Base-by-base conservation (phyloP, 768 basidiomycete genomes). In the Tulasnella sp. region DNA sequence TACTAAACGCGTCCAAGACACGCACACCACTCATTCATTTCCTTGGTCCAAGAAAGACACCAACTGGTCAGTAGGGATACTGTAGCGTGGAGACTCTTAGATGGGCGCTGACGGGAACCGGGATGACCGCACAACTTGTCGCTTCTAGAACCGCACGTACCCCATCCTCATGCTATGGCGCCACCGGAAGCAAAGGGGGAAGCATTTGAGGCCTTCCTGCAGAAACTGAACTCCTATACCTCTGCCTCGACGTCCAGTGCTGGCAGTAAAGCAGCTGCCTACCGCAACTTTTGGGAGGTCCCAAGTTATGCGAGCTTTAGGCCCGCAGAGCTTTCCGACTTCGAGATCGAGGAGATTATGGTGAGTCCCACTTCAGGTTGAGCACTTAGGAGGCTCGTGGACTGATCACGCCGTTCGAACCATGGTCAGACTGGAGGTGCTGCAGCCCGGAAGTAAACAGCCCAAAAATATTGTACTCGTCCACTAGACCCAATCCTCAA, bases 341-440 rank as follows among this genome's bases (percentile, higher is more conserved):
- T 81, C 3, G 93, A 94, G 85, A 91, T 93, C 77, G 89, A 92
- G 18, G 90, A 92, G 21, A 86, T 94, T 79, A 85, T 89, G 87
- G 93, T 92, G 81, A 84, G 89, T 85, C 36, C 42, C 52, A 10
- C 21, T n/a, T 14, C 48, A 58, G 44, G 79, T 34, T 34, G 36
- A 79, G 34, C 56, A 34, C 36, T 80, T 74, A 2, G 1, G 52
- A 39, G 4, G 21, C 39, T 12, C 10, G 68, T 68, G 44, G 44
- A 80, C 74, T 76, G 39, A 76, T 44, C 72, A 62, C 76, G 75
- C 36, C 9, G 72, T 78, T 58, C 27, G 77, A 79, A 38, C 68
- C 10, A 74, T 75, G 79, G 77, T 40, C 81, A 92, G 92, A 93
- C 89, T 79, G 93, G 93, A 27, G 93, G 92, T 40, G 93, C 92